Base-by-base conservation (phyloP, 352 stramenopile genomes). In the Phytophthora cajani region DNA sequence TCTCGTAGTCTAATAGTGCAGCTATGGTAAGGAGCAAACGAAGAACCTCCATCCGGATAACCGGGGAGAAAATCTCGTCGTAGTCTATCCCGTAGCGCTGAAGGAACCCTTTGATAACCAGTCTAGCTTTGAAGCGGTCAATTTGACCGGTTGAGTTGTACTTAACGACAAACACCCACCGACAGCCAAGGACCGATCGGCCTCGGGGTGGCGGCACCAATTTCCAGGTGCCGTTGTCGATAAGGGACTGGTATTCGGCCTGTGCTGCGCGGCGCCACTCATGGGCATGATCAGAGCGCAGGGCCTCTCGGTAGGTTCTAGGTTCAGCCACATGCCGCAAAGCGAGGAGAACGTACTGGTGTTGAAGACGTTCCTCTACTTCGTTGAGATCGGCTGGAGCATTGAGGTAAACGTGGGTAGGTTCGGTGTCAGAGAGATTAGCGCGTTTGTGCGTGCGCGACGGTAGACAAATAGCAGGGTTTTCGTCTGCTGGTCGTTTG, bases 241-340 rank as follows among this genome's bases (percentile, higher is more conserved):
- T 49, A 23, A 23, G 42, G 16, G 14, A 49, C 42, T 21, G 42
- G 42, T 10, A 21, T 49, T 49, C 42, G 42, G 42, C 17, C 42
- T 49, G 16, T 23, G 42, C 17, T 49, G 42, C 42, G 5, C 17
- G 42, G 17, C 42, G 42, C 42, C 42, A 49, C 42, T 23, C 42
- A 49, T n/a, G 17, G 42, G 17, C 42, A 49, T 10, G 16, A 49
- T 49, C 42, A 49, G 42, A 49, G 42, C 42, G 12, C 42, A 49
- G 42, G 42, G 42, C 42, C 42, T 49, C 42, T 49, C 42, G 14
- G 42, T 49, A 49, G 42, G 42, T 49, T 49, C 42, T n/a, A 49
- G 42, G 42, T 49, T 49, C 42, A 49, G 42, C 42, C 42, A 49
- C 42, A n/a, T 49, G 42, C 42, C 42, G 17, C 12, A 21, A 49